Conservation (phyloP, 768 basidiomycete genomes). For the Psilocybe sp. region DNA sequence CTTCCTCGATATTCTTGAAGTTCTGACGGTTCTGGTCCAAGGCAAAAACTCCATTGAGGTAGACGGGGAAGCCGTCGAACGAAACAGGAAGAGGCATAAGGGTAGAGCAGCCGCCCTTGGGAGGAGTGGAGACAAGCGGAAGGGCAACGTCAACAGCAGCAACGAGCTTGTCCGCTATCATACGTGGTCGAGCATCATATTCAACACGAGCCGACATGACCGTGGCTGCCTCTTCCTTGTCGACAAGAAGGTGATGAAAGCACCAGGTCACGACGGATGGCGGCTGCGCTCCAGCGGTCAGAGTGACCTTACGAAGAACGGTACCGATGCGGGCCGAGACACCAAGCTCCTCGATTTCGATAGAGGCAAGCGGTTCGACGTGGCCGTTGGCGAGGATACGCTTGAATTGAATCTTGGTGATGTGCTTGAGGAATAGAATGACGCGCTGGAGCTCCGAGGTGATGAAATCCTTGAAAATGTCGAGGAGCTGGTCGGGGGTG, state of each 20-base stretch:
- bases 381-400: slow-evolving; percentile 24
- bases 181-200: slow-evolving; percentile 18
- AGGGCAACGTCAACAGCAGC: slow-evolving; percentile 33
- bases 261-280: slow-evolving; percentile 23
- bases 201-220: slow-evolving; percentile 24
- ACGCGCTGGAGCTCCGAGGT: slow-evolving; percentile 32
- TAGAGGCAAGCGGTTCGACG: not conserved
- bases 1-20: slow-evolving; percentile 39
- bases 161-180: slow-evolving; percentile 38
- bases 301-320: not conserved
- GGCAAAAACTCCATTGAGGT: slow-evolving; percentile 45
- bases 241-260: slow-evolving; percentile 24
- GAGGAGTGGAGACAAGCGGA: slow-evolving; percentile 16
- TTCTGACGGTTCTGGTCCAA: slow-evolving; percentile 42
- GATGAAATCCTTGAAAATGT: slow-evolving; percentile 36
- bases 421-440: slow-evolving; percentile 38
- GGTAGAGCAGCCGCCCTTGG: slow-evolving; percentile 41
- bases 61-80: slow-evolving; percentile 37
- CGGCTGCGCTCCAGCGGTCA: not conserved
- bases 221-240: slow-evolving; percentile 15
- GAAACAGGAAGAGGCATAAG: slow-evolving; percentile 42
- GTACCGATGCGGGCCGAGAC: not conserved
- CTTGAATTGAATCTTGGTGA: slow-evolving; percentile 34
- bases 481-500: slow-evolving; percentile 25
- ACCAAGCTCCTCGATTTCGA: not conserved